phyloP scores from a whole-genome alignment of 257 asterid genomes.

The Solanum lignicaule region DNA sequence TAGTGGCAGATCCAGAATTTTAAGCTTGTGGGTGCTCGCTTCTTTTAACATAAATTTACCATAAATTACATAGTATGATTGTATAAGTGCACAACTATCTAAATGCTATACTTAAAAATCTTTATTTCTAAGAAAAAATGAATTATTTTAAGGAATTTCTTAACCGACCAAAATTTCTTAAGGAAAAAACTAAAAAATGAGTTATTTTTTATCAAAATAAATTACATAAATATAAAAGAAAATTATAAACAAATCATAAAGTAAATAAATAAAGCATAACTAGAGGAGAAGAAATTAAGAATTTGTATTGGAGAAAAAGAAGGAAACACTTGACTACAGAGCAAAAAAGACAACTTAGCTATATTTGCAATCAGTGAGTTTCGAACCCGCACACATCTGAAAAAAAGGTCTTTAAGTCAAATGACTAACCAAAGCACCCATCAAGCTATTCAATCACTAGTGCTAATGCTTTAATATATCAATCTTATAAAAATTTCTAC shows the following conservation, averaged over 20 bases:
- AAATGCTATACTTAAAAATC: too few species aligned
- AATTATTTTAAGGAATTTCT: neutral
- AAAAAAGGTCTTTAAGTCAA: neutral
- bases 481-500: neutral
- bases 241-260: neutral
- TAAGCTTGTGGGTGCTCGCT: neutral
- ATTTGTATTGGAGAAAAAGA: neutral
- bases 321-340: neutral
- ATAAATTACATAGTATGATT: neutral
- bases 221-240: too few species aligned
- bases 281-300: neutral
- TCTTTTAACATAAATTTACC: too few species aligned
- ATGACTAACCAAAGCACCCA: neutral
- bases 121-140: too few species aligned
- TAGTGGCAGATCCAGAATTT: neutral
- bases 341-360: too few species aligned
- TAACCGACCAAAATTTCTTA: neutral
- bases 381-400: neutral
- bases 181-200: too few species aligned
- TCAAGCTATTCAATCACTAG: neutral
- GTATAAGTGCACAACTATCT: neutral
- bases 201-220: neutral
- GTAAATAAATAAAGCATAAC: neutral
- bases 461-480: neutral
- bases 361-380: too few species aligned